Evolutionary conservation across 352 stramenopile genomes (phyloP), one percentile per base, ranked within the genome.

Genomic region (Hyaloperonospora brassicae): DNA sequence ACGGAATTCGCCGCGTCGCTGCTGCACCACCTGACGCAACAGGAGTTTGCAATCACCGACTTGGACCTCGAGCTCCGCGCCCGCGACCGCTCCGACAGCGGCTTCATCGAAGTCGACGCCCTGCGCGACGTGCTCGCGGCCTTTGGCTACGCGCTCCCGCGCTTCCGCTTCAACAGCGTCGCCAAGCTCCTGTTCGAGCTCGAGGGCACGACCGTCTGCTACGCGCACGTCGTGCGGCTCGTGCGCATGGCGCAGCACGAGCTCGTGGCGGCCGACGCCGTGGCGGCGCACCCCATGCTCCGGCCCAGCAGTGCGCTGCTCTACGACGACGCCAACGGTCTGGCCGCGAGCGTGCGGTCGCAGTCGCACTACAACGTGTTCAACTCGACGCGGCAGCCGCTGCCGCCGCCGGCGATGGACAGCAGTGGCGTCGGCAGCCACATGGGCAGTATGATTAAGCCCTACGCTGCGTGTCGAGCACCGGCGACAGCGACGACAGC

Each of bases 91-190:
- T 30, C 58, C 9, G 34, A 59, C 2, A 71, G 50, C 2, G 76
- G 76, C 0, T 35, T 72, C 10, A 55, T 87, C 8, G 66, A 78
- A 8, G 41, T 84, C 10, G 68, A 82, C 21, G 60, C 69, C 21
- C 54, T 86, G 9, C 74, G 74, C 0, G 17, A 46, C 2, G 63
- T 82, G 21, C 45, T 87, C 10, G 45, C 45, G 5, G 46, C 35
- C 2, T 72, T 84, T 45, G 74, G 74, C 31, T 83, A 81, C 38
- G 54, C 53, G 9, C 51, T 84, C 23, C 81, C 76, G 9, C 56
- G 70, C 30, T 84, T 81, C 24, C 71, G 72, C 24, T 87, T 87
- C 41, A 84, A 87, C 55, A 79, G 59, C 38, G 72, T 87, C 25
- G 70, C 68, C 0, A 70, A 68, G 66, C 46, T 87, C 46, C 52